Conservation (phyloP, 495 filamentous ascomycete species). For the Astrothelium subdiscretum region DNA sequence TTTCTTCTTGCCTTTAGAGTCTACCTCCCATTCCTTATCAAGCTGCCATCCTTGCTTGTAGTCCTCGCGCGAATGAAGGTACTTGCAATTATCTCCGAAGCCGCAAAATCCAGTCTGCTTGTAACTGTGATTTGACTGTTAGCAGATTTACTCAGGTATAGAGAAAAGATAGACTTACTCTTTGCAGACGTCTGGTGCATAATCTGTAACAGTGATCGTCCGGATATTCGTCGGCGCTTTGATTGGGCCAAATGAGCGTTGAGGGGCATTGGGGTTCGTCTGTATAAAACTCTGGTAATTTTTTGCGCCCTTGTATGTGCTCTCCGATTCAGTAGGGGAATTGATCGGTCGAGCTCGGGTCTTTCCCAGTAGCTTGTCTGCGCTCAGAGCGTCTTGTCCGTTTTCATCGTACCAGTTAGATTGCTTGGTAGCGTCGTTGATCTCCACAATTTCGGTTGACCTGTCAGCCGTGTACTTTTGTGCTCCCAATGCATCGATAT, state of each 20-base stretch:
- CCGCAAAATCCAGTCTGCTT: conserved; percentile 81
- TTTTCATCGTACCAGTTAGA: conserved; percentile 84
- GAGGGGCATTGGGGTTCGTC: conserved; percentile 69
- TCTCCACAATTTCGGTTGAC: conserved; percentile 44
- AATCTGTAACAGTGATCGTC: conserved; percentile 82
- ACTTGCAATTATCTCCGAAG: conserved; percentile 78
- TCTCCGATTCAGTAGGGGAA: conserved; percentile 26
- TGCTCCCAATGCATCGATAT: conserved; percentile 32
- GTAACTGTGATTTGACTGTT: conserved; percentile 39
- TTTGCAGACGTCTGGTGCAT: conserved; percentile 89
- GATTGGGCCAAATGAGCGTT: conserved; percentile 56
- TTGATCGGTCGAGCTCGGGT: conserved; percentile 33
- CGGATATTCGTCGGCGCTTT: conserved; percentile 85
- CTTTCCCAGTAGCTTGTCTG: conserved; percentile 53
- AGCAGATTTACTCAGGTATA: no score
- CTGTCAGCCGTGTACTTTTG: conserved; percentile 51
- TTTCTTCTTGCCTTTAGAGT: conserved; percentile 54
- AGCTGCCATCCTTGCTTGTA: conserved; percentile 93
- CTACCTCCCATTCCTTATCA: conserved; percentile 85
- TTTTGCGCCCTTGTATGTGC: conserved; percentile 66
- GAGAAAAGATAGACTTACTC: no score
- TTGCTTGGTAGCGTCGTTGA: conserved; percentile 85
- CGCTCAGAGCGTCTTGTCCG: conserved; percentile 35
- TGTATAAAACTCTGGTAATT: conserved; percentile 64
- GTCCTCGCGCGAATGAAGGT: conserved; percentile 74